These are phyloP conservation scores for Pestalotiopsis sp. DNA, from an alignment of 2,329 filamentous ascomycete genomes.

Conservation along the genomic window DNA sequence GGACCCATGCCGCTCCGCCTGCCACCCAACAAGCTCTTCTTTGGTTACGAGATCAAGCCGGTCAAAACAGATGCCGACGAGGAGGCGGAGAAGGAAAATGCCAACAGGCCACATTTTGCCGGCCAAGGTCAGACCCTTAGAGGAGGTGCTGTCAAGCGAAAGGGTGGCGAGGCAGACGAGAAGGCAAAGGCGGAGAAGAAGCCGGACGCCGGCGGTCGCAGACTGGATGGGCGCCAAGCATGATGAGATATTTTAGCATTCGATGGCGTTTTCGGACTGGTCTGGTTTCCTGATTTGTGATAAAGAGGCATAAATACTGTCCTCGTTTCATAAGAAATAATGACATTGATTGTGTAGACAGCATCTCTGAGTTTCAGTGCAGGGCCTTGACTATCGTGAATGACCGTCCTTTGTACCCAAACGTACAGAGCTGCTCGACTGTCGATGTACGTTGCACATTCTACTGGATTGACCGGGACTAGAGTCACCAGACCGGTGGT, in stretches of 20 bases:
- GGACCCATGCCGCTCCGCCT: conserved; percentile 86
- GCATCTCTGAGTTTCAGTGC: no score
- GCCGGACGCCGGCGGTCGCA: conserved; percentile 41
- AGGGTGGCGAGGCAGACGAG: conserved; percentile 52
- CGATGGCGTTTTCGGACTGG: conserved; percentile 8
- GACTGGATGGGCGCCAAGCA: conserved; percentile 45
- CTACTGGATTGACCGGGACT: no score
- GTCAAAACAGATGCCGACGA: conserved; percentile 78
- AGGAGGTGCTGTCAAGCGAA: conserved; percentile 68
- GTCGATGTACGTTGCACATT: no score
- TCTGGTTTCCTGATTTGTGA: neutral
- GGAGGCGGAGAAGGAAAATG: conserved; percentile 66
- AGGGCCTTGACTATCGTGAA: neutral
- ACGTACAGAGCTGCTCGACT: no score
- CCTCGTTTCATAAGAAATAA: neutral
- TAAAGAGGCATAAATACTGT: neutral
- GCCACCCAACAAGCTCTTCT: conserved; percentile 89
- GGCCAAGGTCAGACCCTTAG: conserved; percentile 83
- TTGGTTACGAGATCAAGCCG: conserved; percentile 92
- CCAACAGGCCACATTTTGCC: conserved; percentile 74
- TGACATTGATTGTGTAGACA: neutral
- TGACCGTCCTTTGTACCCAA: no score
- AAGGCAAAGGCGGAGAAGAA: conserved; percentile 54
- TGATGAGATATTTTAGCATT: conserved; percentile 16
- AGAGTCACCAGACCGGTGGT: no score